Percentiles rank a stretch among this genome's conserved stretches.
Conservation (phyloP, 805 yeast genomes). For the Ogataea pignaliae region DNA sequence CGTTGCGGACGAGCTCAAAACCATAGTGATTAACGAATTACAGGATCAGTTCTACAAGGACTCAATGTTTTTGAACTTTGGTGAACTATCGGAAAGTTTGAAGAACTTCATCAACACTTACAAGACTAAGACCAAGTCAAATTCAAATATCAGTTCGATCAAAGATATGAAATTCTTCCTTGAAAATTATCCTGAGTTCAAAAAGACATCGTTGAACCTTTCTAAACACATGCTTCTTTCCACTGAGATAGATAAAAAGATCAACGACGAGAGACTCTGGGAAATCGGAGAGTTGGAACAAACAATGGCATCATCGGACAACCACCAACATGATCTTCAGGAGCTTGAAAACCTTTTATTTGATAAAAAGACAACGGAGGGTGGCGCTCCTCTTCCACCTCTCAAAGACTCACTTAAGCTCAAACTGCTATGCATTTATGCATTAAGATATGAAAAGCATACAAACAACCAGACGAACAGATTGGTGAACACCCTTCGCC, state of each 20-base stretch:
- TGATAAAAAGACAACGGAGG: slow-evolving; percentile 20
- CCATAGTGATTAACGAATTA: slow-evolving; percentile 60
- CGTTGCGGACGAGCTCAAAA: slow-evolving; percentile 52
- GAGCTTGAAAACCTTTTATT: slow-evolving; percentile 54
- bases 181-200: slow-evolving; percentile 91
- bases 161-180: slow-evolving; percentile 88
- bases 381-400: slow-evolving; percentile 25
- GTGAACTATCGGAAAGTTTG: slow-evolving; percentile 86
- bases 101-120: slow-evolving; percentile 80
- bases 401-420: slow-evolving; percentile 56
- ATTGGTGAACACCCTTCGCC: slow-evolving; percentile 36
- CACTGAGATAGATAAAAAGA: slow-evolving; percentile 75
- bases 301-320: slow-evolving; percentile 62
- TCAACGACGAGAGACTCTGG: slow-evolving; percentile 65
- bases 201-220: slow-evolving; percentile 80
- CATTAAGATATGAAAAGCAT: slow-evolving; percentile 60
- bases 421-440: slow-evolving; percentile 69
- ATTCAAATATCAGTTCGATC: slow-evolving; percentile 67
- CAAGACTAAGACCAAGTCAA: slow-evolving; percentile 72
- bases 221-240: slow-evolving; percentile 90
- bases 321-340: slow-evolving; percentile 49
- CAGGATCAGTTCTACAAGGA: slow-evolving; percentile 76
- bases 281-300: slow-evolving; percentile 90
- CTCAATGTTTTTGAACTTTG: slow-evolving; percentile 86
- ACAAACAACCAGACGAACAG: slow-evolving; percentile 38